Conservation (phyloP, 169 alveolate genomes). For the Plasmodium cynomolgi region DNA sequence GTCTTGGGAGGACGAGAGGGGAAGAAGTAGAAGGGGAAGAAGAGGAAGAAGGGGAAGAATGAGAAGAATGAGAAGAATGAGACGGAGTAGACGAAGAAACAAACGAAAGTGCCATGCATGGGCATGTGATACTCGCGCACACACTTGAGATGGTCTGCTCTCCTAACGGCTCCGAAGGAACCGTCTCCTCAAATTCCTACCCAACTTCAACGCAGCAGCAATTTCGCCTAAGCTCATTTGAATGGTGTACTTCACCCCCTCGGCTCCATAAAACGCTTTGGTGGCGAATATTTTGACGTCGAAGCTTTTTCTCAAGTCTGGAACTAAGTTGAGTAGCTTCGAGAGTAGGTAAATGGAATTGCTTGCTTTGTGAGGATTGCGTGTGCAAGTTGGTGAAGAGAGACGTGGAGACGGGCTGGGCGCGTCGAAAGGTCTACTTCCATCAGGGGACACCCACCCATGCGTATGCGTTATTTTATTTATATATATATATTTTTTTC, state of each 20-base stretch:
- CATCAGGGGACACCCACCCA: neutral
- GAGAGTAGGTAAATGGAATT: neutral
- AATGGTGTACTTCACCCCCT: conserved; percentile 5
- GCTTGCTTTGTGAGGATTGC: neutral
- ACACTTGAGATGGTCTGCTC: neutral
- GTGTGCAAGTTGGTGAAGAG: neutral
- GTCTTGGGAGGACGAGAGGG: neutral
- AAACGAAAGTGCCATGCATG: neutral
- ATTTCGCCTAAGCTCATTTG: conserved; percentile 10
- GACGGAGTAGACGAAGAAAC: neutral
- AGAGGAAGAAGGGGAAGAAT: neutral
- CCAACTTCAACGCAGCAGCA: neutral
- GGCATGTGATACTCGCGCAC: neutral
- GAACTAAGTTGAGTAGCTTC: conserved; percentile 35
- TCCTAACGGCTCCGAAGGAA: neutral
- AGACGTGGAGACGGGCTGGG: neutral
- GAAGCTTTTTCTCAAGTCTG: conserved; percentile 17
- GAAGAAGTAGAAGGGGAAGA: neutral
- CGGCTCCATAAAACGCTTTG: conserved; percentile 38
- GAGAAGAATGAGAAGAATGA: neutral
- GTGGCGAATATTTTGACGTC: conserved; percentile 9
- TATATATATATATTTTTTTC: too few relatives aligned
- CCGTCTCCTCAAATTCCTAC: neutral
- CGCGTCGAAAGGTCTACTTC: neutral
- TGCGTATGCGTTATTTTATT: neutral